Evolutionary conservation across 495 filamentous ascomycete genomes (phyloP).

Genomic region (Xylaria venustula): DNA sequence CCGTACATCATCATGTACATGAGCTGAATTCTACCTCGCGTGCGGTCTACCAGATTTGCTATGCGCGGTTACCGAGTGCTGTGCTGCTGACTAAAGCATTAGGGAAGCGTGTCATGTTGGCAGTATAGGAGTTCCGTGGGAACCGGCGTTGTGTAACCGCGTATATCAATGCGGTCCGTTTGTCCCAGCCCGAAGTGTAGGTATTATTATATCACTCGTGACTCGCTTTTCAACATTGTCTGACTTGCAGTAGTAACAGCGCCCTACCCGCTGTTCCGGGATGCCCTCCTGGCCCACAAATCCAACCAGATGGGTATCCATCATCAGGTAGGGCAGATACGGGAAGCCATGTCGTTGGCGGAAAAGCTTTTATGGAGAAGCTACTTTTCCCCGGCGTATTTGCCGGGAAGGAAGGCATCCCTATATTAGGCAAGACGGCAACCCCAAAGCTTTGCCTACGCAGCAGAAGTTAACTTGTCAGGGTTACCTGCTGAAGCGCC

Average conservation of each 20-base stretch:
- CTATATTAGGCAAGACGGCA: neutral
- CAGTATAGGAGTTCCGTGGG: neutral
- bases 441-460: neutral
- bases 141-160: slow-evolving; percentile 1
- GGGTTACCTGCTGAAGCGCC: neutral
- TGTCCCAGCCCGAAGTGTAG: neutral
- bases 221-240: neutral
- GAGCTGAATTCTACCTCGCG: neutral
- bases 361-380: slow-evolving; percentile 10
- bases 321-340: neutral
- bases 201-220: neutral
- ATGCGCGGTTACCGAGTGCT: neutral
- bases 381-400: neutral
- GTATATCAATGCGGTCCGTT: neutral
- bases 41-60: neutral
- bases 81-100: slow-evolving; percentile 6
- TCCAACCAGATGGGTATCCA: slow-evolving; percentile 10
- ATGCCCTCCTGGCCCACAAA: slow-evolving; percentile 13
- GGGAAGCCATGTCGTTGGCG: slow-evolving; percentile 8
- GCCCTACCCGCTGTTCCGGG: slow-evolving; percentile 13
- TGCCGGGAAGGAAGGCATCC: neutral
- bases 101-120: neutral
- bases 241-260: neutral
- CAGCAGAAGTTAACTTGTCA: neutral
- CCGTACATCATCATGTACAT: neutral